Evolutionary conservation across 2,329 filamentous ascomycete genomes (phyloP).

Genomic region (Epichloe elymi): DNA sequence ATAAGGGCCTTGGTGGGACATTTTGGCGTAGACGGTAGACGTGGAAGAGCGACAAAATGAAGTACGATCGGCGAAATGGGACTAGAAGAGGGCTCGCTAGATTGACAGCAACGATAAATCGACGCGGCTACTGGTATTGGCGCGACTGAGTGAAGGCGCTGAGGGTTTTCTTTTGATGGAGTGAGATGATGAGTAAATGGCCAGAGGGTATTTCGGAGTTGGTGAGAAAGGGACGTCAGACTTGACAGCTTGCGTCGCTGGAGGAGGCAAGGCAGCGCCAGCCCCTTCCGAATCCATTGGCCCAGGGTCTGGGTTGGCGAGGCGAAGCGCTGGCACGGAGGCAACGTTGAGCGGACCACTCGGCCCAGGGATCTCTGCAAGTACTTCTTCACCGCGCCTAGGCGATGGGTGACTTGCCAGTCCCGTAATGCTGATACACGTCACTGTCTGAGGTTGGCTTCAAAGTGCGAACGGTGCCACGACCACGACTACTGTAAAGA

Average conservation of each 20-base stretch:
- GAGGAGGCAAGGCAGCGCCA: conserved; percentile 7
- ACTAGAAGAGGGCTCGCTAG: conserved; percentile 6
- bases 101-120: not conserved
- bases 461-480: not conserved
- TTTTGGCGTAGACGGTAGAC: not conserved
- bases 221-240: not conserved
- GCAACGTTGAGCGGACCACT: too few relatives aligned
- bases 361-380: conserved; percentile 1
- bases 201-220: conserved; percentile 3
- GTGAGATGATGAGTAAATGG: conserved; percentile 9
- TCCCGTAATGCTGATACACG: not conserved
- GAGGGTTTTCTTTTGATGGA: not conserved
- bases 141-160: not conserved
- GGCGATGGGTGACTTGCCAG: not conserved
- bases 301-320: conserved; percentile 11
- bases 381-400: not conserved
- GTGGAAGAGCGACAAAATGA: not conserved
- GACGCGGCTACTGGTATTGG: not conserved
- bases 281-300: conserved; percentile 2
- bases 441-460: not conserved
- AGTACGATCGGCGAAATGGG: conserved; percentile 8
- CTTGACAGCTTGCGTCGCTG: conserved; percentile 1
- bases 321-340: conserved; percentile 16
- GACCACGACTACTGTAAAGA: not conserved
- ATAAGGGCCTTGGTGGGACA: conserved; percentile 7